Base-by-base conservation (phyloP, 441 rosid species). In the Gossypium gossypioides region DNA sequence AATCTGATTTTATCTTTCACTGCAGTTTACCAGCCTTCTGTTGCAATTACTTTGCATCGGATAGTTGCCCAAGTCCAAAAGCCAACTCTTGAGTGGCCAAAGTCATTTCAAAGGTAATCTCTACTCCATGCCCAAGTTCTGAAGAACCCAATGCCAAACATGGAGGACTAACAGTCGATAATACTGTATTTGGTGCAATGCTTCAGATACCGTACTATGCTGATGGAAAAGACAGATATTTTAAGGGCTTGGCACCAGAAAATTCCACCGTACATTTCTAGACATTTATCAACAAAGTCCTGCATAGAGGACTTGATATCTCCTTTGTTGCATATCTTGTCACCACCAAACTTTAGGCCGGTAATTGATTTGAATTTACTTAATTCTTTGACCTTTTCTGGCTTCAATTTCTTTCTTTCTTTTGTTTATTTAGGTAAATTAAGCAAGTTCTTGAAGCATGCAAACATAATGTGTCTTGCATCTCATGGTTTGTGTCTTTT, bases 1-100 rank as follows among this genome's bases (percentile, higher is more conserved):
- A 48, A 44, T 52, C 27, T 7, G 13, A 8, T 34, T 27, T 66
- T 71, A 19, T 61, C 71, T 54, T 73, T 76, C 78, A 63, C 51
- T 78, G 83, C 88, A 93, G 99, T 77, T 79, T 91, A 96, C 84
- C 86, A 86, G 74, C 89, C 98, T 60, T 76, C 81, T 72, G 76
- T 87, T 80, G 97, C 88, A 52, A 81, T 93, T 72, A 75, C 78
- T 40, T 74, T 96, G 65, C 98, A 96, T 76, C 81, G 76, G 70
- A 81, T 78, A 29, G 89, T 96, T 37, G 88, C 96, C 69, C 97
- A 93, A 82, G 87, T 90, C 83, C 96, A 88, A 72, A 93, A 77
- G 80, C 93, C 96, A 78, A 85, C 81, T 70, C 87, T 96, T 61
- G 91, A 91, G 79, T 96, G 99, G 97, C 99, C 99, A 74, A 91